Evolutionary conservation across 352 stramenopile species (phyloP).

Genomic region (Pythium biforme): DNA sequence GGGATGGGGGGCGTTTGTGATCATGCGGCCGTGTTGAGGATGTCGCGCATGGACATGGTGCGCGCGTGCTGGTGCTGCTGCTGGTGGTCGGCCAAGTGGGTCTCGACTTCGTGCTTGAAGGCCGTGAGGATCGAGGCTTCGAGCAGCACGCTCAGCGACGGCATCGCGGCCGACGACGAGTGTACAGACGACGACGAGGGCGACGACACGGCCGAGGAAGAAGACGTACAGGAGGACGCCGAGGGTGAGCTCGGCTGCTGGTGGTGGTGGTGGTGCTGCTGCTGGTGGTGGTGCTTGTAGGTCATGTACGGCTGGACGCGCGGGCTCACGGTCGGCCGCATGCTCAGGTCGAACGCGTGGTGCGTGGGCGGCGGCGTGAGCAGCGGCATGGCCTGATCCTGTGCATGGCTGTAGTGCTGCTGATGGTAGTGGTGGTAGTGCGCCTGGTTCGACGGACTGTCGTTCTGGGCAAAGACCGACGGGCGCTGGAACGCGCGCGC

Average conservation of each 20-base stretch:
- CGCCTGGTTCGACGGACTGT: slow-evolving; percentile 2
- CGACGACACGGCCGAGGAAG: not conserved
- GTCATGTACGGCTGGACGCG: not conserved
- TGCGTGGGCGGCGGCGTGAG: slow-evolving; percentile 35
- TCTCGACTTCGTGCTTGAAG: slow-evolving; percentile 28
- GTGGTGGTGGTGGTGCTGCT: not conserved
- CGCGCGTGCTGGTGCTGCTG: slow-evolving; percentile 11
- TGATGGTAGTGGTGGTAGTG: slow-evolving; percentile 1
- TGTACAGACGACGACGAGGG: slow-evolving; percentile 28
- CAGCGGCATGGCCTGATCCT: slow-evolving; percentile 16
- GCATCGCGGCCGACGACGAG: slow-evolving; percentile 32
- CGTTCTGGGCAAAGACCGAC: slow-evolving; percentile 1
- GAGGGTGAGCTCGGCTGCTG: slow-evolving; percentile 4
- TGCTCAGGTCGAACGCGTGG: not conserved
- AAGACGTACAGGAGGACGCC: too few species aligned
- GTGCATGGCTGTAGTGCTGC: not conserved
- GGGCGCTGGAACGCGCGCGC: slow-evolving; percentile 2
- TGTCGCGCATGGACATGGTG: slow-evolving; percentile 76
- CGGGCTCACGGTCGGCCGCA: slow-evolving; percentile 8
- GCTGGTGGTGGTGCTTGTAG: not conserved
- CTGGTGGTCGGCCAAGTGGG: slow-evolving; percentile 20
- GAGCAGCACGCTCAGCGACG: slow-evolving; percentile 58
- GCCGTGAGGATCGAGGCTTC: slow-evolving; percentile 56
- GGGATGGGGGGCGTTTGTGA: not conserved
- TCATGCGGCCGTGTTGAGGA: slow-evolving; percentile 40